Percentiles rank a stretch among this genome's conserved stretches.
Conservation (phyloP, 371 early-diverging fungal species). For the Gilbertella persicaria region DNA sequence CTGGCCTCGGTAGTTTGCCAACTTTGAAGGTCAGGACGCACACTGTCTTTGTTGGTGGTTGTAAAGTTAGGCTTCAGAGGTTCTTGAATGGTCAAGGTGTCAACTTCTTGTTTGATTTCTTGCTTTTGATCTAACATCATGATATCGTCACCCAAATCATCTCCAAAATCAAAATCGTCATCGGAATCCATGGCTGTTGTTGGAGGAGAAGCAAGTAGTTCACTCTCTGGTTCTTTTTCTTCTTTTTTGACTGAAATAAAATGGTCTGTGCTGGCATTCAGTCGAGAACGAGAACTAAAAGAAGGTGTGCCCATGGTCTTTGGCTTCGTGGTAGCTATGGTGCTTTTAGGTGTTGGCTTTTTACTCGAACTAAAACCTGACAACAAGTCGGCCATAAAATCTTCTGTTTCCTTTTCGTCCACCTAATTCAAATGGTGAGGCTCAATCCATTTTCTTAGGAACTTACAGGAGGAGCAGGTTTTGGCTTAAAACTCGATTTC, state of each 20-base stretch:
- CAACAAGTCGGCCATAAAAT: constrained; percentile 32
- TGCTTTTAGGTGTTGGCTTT: not conserved
- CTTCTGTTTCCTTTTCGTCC: constrained; percentile 23
- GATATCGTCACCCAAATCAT: constrained; percentile 18
- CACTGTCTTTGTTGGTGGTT: constrained; percentile 1
- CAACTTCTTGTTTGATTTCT: constrained; percentile 14
- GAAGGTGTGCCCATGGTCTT: not conserved
- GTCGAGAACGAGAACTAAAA: not conserved
- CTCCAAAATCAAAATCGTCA: not conserved
- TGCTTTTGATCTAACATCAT: constrained; percentile 10
- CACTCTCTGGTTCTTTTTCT: not conserved
- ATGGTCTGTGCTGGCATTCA: not conserved
- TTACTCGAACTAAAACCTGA: constrained; percentile 16
- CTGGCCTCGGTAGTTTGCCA: constrained; percentile 30
- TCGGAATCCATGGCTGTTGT: not conserved
- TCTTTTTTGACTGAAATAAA: constrained; percentile 2
- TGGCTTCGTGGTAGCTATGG: not conserved
- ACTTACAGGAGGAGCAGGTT: constrained; percentile 16
- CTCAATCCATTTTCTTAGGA: not conserved
- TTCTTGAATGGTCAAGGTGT: constrained; percentile 1
- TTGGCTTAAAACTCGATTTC: constrained; percentile 17
- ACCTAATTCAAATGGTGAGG: constrained; percentile 1
- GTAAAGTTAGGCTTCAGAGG: constrained; percentile 2
- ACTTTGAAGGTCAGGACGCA: constrained; percentile 27
- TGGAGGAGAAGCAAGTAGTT: too few relatives aligned